Evolutionary conservation across 2,329 filamentous ascomycete genomes (phyloP).

Genomic region (Penicillium brevicompactum): DNA sequence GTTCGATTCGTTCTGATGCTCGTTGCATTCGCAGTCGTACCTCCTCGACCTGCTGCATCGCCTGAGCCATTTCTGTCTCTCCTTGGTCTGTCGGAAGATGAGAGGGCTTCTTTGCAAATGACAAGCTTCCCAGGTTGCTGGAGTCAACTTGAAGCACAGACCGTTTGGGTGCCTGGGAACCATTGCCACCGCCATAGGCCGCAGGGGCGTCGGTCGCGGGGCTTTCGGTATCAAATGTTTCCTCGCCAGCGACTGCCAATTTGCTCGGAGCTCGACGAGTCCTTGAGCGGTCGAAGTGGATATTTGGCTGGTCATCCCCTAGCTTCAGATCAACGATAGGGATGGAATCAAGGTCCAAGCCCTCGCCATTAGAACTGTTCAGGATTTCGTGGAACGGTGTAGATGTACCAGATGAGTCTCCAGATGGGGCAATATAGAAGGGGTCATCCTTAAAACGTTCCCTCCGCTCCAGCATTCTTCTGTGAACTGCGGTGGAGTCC

Average conservation of each 20-base stretch:
- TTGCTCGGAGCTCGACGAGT: constrained; percentile 53
- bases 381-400: constrained; percentile 80
- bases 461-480: constrained; percentile 72
- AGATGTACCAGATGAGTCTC: constrained; percentile 61
- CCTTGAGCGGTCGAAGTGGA: constrained; percentile 27
- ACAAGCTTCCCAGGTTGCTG: constrained; percentile 73
- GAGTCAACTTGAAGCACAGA: constrained; percentile 83
- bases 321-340: constrained; percentile 93
- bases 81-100: constrained; percentile 61
- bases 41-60: constrained; percentile 85
- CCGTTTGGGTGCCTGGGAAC: constrained; percentile 55
- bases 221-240: constrained; percentile 62
- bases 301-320: constrained; percentile 49
- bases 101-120: constrained; percentile 60
- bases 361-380: constrained; percentile 70
- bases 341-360: constrained; percentile 89
- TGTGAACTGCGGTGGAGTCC: constrained; percentile 73
- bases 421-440: constrained; percentile 76
- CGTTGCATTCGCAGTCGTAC: constrained; percentile 79
- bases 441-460: constrained; percentile 91
- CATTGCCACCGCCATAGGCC: constrained; percentile 24
- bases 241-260: constrained; percentile 71
- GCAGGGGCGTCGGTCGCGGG: constrained; percentile 46
- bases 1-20: constrained; percentile 49
- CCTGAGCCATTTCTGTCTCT: constrained; percentile 84